Conservation (phyloP, 1,139 yeast genomes). For the Suhomyces kunorum region DNA sequence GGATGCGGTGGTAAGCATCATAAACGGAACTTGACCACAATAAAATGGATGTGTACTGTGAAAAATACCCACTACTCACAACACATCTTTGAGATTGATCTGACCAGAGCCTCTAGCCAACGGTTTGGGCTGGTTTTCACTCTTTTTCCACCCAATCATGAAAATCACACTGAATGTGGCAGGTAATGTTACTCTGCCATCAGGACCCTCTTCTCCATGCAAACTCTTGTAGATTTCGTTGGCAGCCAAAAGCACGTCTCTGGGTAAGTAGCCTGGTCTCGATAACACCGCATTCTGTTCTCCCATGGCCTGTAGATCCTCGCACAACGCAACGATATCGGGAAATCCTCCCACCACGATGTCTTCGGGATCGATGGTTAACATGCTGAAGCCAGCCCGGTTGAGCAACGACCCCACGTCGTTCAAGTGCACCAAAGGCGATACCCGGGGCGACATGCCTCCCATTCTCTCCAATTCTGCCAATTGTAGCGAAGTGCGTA, state of each 20-base stretch:
- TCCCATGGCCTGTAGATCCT: constrained; percentile 80
- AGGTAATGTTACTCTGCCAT: constrained; percentile 50
- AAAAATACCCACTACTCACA: constrained; percentile 19
- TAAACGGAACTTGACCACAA: too few species aligned
- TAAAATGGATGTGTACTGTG: too few species aligned
- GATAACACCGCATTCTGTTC: constrained; percentile 73
- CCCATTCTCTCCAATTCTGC: constrained; percentile 82
- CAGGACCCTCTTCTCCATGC: constrained; percentile 62
- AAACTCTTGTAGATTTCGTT: constrained; percentile 70
- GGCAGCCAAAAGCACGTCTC: constrained; percentile 72
- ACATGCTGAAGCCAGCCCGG: constrained; percentile 74
- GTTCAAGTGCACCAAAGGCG: constrained; percentile 77
- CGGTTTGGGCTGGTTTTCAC: constrained; percentile 69
- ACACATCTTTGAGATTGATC: constrained; percentile 63
- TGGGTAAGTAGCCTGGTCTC: constrained; percentile 55
- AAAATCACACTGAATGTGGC: constrained; percentile 73
- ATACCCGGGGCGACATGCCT: constrained; percentile 76
- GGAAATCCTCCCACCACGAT: constrained; percentile 80
- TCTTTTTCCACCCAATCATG: constrained; percentile 89
- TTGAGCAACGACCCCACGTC: constrained; percentile 75
- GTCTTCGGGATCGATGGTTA: constrained; percentile 85
- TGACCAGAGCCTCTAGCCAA: constrained; percentile 71
- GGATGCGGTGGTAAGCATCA: too few species aligned
- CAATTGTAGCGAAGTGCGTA: constrained; percentile 75
- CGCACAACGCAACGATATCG: constrained; percentile 63